phyloP scores from a whole-genome alignment of 805 yeast genomes.

The Starmera pachycereana region DNA sequence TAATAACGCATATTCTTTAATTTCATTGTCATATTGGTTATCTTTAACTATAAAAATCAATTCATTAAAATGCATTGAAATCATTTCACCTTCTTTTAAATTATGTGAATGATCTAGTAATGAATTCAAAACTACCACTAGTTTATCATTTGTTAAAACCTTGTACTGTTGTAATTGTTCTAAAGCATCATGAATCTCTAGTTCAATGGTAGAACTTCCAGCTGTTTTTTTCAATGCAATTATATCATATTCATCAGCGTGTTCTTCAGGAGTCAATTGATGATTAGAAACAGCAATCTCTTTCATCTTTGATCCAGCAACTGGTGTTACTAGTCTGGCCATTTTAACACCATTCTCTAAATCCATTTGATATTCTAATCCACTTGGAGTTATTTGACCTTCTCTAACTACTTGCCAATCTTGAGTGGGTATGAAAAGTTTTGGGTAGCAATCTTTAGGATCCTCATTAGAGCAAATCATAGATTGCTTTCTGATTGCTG shows the following conservation, averaged over 20 bases:
- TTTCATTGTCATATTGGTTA: constrained; percentile 7
- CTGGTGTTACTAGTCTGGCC: constrained; percentile 44
- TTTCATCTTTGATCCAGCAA: constrained; percentile 5
- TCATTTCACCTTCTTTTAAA: constrained; percentile 45
- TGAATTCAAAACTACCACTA: constrained; percentile 22
- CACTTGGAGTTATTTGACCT: constrained; percentile 75
- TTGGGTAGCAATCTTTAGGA: constrained; percentile 50
- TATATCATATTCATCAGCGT: constrained; percentile 14
- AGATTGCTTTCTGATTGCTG: neutral
- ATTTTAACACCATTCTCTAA: constrained; percentile 54
- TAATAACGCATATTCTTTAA: constrained; percentile 45
- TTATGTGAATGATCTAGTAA: constrained; percentile 60
- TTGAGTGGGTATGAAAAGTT: constrained; percentile 46
- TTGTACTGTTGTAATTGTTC: constrained; percentile 12
- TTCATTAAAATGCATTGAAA: constrained; percentile 26
- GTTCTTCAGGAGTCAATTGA: constrained; percentile 4
- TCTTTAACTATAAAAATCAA: constrained; percentile 19
- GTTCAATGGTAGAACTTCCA: constrained; percentile 6
- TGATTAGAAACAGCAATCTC: constrained; percentile 11
- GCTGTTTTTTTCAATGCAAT: constrained; percentile 14
- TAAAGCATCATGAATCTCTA: constrained; percentile 13
- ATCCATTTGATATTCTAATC: constrained; percentile 28
- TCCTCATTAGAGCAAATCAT: constrained; percentile 32
- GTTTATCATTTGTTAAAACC: neutral
- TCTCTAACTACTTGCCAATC: constrained; percentile 63